Evolutionary conservation across 1,284 basidiomycete species (phyloP).

Genomic region (Rhodotorula sp.): DNA sequence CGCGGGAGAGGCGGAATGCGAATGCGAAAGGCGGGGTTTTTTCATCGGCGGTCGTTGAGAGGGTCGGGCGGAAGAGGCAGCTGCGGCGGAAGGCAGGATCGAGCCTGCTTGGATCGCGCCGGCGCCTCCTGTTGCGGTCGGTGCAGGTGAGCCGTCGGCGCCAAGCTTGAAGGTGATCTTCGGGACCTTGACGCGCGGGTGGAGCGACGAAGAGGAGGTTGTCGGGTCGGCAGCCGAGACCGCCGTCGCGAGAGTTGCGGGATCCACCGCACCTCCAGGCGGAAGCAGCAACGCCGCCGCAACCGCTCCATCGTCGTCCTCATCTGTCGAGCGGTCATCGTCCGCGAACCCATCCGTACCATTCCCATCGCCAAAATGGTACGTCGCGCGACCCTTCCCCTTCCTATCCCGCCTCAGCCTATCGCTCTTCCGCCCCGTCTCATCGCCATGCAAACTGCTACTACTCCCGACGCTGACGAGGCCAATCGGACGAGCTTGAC

Average conservation of each 20-base stretch:
- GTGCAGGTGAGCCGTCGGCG: neutral
- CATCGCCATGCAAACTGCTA: neutral
- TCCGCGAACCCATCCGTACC: neutral
- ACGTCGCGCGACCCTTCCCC: slow-evolving; percentile 15
- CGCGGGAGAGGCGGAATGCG: neutral
- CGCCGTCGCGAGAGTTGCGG: neutral
- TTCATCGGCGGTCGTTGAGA: neutral
- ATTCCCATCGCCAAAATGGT: neutral
- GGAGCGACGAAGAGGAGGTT: neutral
- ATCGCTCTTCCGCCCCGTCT: neutral
- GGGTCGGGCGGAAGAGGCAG: neutral
- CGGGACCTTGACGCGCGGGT: slow-evolving; percentile 3
- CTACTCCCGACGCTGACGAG: neutral
- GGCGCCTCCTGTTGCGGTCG: neutral
- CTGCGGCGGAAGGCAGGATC: neutral
- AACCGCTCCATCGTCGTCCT: neutral
- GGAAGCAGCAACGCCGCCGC: slow-evolving; percentile 3
- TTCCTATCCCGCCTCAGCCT: neutral
- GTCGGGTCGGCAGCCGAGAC: neutral
- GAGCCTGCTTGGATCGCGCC: neutral
- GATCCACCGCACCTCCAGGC: neutral
- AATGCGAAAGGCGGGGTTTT: slow-evolving; percentile 1
- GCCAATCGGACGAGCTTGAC: slow-evolving; percentile 19
- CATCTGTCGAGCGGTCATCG: neutral
- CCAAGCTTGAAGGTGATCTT: slow-evolving; percentile 3